Evolutionary conservation across 1,284 basidiomycete species (phyloP).

Genomic region (Moniliophthora roreri): DNA sequence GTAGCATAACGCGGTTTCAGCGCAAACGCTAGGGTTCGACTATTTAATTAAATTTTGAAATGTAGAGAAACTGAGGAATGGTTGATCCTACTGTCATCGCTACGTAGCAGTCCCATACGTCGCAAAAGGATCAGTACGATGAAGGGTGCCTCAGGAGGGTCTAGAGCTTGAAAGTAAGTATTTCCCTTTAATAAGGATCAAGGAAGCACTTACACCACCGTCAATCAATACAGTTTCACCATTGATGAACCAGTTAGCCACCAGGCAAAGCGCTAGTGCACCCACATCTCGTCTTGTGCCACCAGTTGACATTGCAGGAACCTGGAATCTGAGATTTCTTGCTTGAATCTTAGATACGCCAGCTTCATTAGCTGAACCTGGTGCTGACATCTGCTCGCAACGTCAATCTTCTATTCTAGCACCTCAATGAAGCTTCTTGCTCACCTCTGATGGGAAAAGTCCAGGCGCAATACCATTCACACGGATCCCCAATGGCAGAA

Average conservation of each 20-base stretch:
- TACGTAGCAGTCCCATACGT: too few species aligned
- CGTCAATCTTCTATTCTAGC: neutral
- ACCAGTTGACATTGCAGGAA: constrained; percentile 34
- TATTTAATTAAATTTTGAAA: too few species aligned
- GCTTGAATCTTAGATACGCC: constrained; percentile 31
- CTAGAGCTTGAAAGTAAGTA: constrained; percentile 19
- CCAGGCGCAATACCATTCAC: constrained; percentile 56
- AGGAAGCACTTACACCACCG: constrained; percentile 40
- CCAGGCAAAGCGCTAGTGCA: constrained; percentile 42
- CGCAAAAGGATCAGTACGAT: too few species aligned
- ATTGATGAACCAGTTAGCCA: constrained; percentile 51
- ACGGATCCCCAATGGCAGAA: constrained; percentile 51
- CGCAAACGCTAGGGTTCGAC: too few species aligned
- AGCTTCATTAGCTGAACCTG: constrained; percentile 21
- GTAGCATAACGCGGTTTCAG: too few species aligned
- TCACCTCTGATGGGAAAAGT: constrained; percentile 17
- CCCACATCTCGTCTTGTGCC: constrained; percentile 46
- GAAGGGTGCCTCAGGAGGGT: constrained; percentile 41
- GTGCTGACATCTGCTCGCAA: constrained; percentile 25
- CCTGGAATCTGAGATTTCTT: constrained; percentile 26
- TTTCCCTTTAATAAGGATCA: neutral
- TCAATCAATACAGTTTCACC: constrained; percentile 54
- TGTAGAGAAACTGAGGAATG: too few species aligned
- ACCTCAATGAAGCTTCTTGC: neutral
- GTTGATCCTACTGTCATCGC: too few species aligned